Conservation (phyloP, 768 basidiomycete genomes). For the Lactarius hatsudake region DNA sequence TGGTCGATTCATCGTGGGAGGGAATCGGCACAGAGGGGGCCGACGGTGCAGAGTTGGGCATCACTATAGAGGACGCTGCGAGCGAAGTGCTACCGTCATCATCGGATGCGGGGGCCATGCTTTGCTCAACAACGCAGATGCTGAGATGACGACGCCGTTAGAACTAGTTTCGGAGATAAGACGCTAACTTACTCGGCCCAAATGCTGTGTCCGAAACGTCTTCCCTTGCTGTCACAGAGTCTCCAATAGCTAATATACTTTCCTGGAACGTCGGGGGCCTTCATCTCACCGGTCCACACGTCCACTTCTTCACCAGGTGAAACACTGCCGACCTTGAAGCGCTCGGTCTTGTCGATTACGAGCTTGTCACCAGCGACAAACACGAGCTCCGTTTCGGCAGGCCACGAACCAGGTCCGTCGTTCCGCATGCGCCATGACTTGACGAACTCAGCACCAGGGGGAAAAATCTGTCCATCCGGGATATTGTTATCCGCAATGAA, state of each 20-base stretch:
- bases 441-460: conserved; percentile 81
- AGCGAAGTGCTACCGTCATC: conserved; percentile 47
- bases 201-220: conserved; percentile 67
- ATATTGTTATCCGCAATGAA: conserved; percentile 70
- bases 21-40: conserved; percentile 17
- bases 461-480: conserved; percentile 70
- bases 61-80: conserved; percentile 67
- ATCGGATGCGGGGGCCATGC: conserved; percentile 31
- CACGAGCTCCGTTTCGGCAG: conserved; percentile 59
- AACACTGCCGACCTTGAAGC: conserved; percentile 54
- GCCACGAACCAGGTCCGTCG: conserved; percentile 62
- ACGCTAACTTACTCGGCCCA: conserved; percentile 69
- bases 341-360: conserved; percentile 36
- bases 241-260: conserved; percentile 78
- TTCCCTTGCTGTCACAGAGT: conserved; percentile 54
- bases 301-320: conserved; percentile 57
- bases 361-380: conserved; percentile 73
- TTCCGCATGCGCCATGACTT: conserved; percentile 81
- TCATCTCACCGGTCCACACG: conserved; percentile 71
- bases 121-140: conserved; percentile 62
- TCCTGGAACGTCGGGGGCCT: conserved; percentile 75
- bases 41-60: conserved; percentile 44
- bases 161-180: not conserved
- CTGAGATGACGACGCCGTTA: conserved; percentile 35
- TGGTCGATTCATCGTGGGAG: conserved; percentile 28